phyloP scores from a whole-genome alignment of 208 protist species.

The Eutreptiella sp. region DNA sequence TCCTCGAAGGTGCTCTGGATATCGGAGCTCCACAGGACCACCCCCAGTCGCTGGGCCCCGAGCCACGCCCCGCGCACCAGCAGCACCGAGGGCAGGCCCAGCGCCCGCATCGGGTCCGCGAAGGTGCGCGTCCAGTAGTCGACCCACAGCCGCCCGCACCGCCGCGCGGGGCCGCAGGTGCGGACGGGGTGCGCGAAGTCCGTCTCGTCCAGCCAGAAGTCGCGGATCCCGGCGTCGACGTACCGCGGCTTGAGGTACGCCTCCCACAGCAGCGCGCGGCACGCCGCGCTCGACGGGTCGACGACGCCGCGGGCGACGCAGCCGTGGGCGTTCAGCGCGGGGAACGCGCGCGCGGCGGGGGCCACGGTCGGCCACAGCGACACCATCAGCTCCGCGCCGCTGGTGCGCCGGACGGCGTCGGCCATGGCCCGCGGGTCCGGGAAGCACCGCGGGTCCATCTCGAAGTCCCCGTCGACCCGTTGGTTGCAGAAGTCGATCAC shows the following conservation, averaged over 20 bases:
- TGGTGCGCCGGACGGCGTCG: slow-evolving; percentile 1
- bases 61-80: slow-evolving; percentile 10
- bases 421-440: slow-evolving; percentile 17
- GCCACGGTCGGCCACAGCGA: slow-evolving; percentile 11
- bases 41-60: slow-evolving; percentile 4
- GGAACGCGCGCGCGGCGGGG: no score
- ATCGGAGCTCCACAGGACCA: slow-evolving; percentile 19
- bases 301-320: neutral
- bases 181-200: neutral
- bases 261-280: neutral
- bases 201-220: slow-evolving; percentile 15
- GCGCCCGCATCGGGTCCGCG: neutral
- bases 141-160: slow-evolving; percentile 5
- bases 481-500: slow-evolving; percentile 18
- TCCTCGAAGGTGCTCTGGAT: slow-evolving; percentile 20
- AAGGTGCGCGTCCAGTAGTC: slow-evolving; percentile 14
- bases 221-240: slow-evolving; percentile 6
- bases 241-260: neutral
- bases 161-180: slow-evolving; percentile 1
- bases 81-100: neutral
- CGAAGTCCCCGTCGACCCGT: slow-evolving; percentile 6
- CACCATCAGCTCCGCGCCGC: slow-evolving; percentile 16
- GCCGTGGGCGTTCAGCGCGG: no score
- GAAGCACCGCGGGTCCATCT: neutral
- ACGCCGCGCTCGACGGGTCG: neutral